Base-by-base conservation (phyloP, 371 early-diverging fungal genomes). In the Mortierella sp. region DNA sequence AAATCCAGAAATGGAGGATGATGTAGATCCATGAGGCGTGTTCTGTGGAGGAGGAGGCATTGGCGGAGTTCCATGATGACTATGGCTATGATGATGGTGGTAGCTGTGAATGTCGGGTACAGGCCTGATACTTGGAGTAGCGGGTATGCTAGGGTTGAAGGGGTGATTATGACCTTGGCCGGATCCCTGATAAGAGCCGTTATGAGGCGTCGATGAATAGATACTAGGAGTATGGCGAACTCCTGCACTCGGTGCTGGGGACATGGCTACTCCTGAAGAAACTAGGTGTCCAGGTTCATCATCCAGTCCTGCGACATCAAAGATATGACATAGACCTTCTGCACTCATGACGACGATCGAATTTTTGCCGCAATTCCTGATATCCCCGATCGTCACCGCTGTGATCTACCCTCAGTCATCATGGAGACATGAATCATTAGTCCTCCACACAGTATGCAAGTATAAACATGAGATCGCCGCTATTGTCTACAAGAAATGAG, bases 241-340 rank as follows among this genome's bases (percentile, higher is more conserved):
- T 49, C 42, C 41, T 34, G 34, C 4, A 34, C 7, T 7, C 10
- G 58, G 26, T 43, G 47, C 52, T 13, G 53, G 18, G 4, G 65
- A 46, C 43, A 58, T 45, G 16, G 21, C 50, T 13, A 43, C 19
- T 3, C 54, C 54, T 12, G 53, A 13, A 8, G 58, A 19, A 2
- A 50, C n/a, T 7, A 18, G n/a, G 16, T 57, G 46, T 31, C 31
- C 55, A 18, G 10, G 6, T 2, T 68, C 71, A 7, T 70, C 62
- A 14, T 78, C 73, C 14, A 82, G n/a, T 52, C 71, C 62, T 41
- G 85, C 74, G 6, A 87, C 69, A 59, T 90, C 91, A 68, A 90
- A 88, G 14, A 90, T 86, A 63, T 89, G 87, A 9, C 85, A 86
- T 23, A 86, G 83, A 10, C 91, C 91, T 64, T 90, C 91, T 6